phyloP scores from a whole-genome alignment of 192 early-diverging fungal genomes.

The Coemansia guatemalensis region DNA sequence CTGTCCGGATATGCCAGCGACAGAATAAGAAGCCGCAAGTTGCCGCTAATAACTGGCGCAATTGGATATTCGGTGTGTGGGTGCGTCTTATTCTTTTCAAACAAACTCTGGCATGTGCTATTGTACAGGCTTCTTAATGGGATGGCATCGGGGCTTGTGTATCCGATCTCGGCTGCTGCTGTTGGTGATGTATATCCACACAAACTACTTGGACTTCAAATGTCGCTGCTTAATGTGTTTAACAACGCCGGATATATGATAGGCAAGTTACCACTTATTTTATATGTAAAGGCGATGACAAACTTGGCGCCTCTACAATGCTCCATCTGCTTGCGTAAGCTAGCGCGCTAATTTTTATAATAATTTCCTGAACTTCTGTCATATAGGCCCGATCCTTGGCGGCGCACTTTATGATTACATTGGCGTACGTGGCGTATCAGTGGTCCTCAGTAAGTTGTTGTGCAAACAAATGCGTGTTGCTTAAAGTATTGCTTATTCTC shows the following conservation, averaged over 20 bases:
- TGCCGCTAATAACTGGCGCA: slow-evolving; percentile 30
- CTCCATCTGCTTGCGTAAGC: background rate
- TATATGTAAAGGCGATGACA: background rate
- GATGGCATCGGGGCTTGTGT: slow-evolving; percentile 40
- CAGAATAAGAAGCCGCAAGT: slow-evolving; percentile 32
- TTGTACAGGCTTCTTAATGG: slow-evolving; percentile 44
- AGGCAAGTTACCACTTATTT: slow-evolving; percentile 11
- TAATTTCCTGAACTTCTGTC: too few species aligned
- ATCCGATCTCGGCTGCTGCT: slow-evolving; percentile 29
- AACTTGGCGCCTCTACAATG: too few species aligned
- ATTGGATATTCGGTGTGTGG: slow-evolving; percentile 28
- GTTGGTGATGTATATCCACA: slow-evolving; percentile 45
- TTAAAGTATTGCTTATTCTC: background rate
- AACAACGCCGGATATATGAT: slow-evolving; percentile 36
- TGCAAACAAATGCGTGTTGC: background rate
- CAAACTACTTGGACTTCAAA: slow-evolving; percentile 40
- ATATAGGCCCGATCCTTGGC: slow-evolving; percentile 31
- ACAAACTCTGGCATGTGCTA: slow-evolving; percentile 41
- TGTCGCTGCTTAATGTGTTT: slow-evolving; percentile 34
- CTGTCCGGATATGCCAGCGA: slow-evolving; percentile 43
- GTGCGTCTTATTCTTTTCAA: slow-evolving; percentile 29
- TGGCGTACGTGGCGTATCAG: slow-evolving; percentile 40
- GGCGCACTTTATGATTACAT: slow-evolving; percentile 32
- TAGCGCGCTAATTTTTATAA: background rate
- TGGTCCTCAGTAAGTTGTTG: slow-evolving; percentile 30